Evolutionary conservation across 2,329 filamentous ascomycete genomes (phyloP).

Genomic region (Podosphaera aphanis): DNA sequence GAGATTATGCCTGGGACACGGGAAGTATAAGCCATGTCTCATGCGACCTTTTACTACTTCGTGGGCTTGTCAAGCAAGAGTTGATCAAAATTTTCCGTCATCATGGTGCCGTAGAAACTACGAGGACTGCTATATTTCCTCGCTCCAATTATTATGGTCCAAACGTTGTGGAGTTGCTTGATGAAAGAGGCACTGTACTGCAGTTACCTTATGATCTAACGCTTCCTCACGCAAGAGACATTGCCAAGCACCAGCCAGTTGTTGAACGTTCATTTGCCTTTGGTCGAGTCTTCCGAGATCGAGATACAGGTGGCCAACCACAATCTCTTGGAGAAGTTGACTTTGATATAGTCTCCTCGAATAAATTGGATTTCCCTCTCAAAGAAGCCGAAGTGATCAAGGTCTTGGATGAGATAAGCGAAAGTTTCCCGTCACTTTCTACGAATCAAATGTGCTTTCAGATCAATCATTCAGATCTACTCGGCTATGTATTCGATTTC

Average conservation of each 20-base stretch:
- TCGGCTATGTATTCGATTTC: constrained; percentile 74
- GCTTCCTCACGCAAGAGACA: constrained; percentile 61
- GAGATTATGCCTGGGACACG: constrained; percentile 62
- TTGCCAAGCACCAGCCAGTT: constrained; percentile 48
- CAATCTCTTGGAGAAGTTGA: constrained; percentile 71
- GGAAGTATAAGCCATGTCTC: constrained; percentile 29
- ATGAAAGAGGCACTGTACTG: constrained; percentile 63
- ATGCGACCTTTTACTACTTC: constrained; percentile 37
- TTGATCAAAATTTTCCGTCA: constrained; percentile 60
- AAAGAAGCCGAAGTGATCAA: constrained; percentile 91
- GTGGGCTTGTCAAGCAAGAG: constrained; percentile 49
- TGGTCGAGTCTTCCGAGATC: constrained; percentile 67
- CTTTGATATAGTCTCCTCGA: constrained; percentile 80
- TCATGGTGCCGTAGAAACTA: constrained; percentile 69
- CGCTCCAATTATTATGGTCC: constrained; percentile 52
- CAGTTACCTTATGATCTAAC: constrained; percentile 91
- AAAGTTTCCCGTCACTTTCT: constrained; percentile 52
- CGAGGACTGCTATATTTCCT: constrained; percentile 56
- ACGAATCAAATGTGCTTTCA: constrained; percentile 65
- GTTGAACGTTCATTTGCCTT: constrained; percentile 67
- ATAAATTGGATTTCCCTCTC: constrained; percentile 57
- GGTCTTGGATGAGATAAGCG: constrained; percentile 74
- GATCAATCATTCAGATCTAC: constrained; percentile 65
- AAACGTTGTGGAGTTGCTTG: constrained; percentile 59
- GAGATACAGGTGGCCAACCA: constrained; percentile 57